Percentiles rank a stretch among this genome's conserved stretches.
phyloP scores from a whole-genome alignment of 2,329 filamentous ascomycete genomes.

The Orbilia quercus region DNA sequence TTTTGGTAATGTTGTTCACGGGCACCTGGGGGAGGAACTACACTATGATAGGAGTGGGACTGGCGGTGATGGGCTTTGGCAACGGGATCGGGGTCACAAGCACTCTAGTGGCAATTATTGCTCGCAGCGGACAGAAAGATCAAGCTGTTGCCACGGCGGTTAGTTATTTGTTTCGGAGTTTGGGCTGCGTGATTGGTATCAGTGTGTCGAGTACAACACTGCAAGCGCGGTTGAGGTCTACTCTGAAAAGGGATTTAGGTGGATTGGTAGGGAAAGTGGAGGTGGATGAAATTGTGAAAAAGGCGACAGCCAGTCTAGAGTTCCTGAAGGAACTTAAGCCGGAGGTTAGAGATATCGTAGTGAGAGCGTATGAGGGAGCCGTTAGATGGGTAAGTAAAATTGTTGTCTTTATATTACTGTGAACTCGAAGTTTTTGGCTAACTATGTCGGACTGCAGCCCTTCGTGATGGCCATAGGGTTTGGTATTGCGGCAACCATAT shows the following conservation, averaged over 20 bases:
- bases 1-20: slow-evolving; percentile 68
- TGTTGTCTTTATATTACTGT: not conserved
- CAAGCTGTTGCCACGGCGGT: slow-evolving; percentile 81
- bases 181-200: slow-evolving; percentile 75
- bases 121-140: slow-evolving; percentile 74
- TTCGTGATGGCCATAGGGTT: slow-evolving; percentile 37
- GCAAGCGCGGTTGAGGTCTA: slow-evolving; percentile 73
- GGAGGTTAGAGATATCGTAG: slow-evolving; percentile 70
- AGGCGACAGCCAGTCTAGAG: slow-evolving; percentile 76
- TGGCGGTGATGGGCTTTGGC: slow-evolving; percentile 69
- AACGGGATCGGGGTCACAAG: slow-evolving; percentile 75
- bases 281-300: slow-evolving; percentile 73
- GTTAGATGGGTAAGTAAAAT: slow-evolving; percentile 61
- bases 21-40: slow-evolving; percentile 28
- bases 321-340: slow-evolving; percentile 75
- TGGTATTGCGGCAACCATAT: slow-evolving; percentile 3
- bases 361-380: slow-evolving; percentile 74
- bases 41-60: slow-evolving; percentile 68
- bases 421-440: slow-evolving; percentile 9
- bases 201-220: slow-evolving; percentile 77
- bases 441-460: slow-evolving; percentile 16
- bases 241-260: slow-evolving; percentile 64
- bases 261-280: slow-evolving; percentile 57
- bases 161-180: slow-evolving; percentile 81
- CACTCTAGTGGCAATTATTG: slow-evolving; percentile 76